phyloP scores from a whole-genome alignment of 2,329 filamentous ascomycete species.

The Paecilomyces niveus region DNA sequence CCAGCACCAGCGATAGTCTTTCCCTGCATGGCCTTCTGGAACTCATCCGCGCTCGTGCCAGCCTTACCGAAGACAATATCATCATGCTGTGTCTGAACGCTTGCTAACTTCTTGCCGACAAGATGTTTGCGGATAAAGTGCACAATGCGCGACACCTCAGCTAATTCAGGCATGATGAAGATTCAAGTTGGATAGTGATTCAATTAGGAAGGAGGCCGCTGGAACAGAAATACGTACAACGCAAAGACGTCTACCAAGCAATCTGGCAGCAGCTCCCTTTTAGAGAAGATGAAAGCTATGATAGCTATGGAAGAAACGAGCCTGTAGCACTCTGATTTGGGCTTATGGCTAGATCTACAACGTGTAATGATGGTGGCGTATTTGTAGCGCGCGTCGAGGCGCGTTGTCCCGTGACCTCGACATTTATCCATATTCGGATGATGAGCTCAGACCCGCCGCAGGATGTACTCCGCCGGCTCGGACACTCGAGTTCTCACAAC shows the following conservation, averaged over 20 bases:
- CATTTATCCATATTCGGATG: neutral
- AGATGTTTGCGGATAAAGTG: conserved; percentile 76
- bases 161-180: conserved; percentile 41
- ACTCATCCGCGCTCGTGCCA: conserved; percentile 68
- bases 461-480: neutral
- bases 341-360: conserved; percentile 1
- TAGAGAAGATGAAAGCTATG: neutral
- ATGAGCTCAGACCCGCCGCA: neutral
- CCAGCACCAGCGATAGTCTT: conserved; percentile 66
- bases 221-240: neutral
- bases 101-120: conserved; percentile 72
- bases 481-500: neutral
- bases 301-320: neutral
- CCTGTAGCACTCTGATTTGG: neutral
- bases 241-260: neutral
- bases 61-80: conserved; percentile 84
- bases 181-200: neutral
- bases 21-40: conserved; percentile 65
- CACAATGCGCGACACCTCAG: conserved; percentile 72
- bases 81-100: conserved; percentile 69
- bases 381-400: conserved; percentile 13
- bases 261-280: neutral
- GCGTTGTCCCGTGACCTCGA: conserved; percentile 20
- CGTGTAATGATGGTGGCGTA: neutral
- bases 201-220: neutral